Evolutionary conservation across 306 rosid genomes (phyloP).

Genomic region (Glycine tomentella): DNA sequence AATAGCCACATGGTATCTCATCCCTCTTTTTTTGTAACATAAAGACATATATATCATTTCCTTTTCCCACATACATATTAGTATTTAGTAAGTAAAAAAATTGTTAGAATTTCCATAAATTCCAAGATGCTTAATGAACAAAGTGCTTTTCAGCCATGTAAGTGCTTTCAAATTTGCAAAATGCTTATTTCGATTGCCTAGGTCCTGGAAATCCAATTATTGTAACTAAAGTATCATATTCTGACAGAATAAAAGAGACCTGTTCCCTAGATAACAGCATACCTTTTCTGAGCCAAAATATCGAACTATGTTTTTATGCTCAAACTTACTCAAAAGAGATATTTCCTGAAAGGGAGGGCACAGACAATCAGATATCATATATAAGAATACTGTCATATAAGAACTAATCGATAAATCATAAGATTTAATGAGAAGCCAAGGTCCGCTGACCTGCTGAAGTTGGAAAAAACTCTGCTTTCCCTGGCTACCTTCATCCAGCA

Average conservation of each 20-base stretch:
- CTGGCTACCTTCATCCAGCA: slow-evolving; percentile 69
- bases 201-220: neutral
- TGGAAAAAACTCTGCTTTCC: slow-evolving; percentile 67
- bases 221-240: slow-evolving; percentile 26
- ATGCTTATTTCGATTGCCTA: neutral
- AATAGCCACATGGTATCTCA: neutral
- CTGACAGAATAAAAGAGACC: slow-evolving; percentile 16
- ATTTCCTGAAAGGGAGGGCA: slow-evolving; percentile 61
- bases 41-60: neutral
- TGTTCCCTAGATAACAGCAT: slow-evolving; percentile 36
- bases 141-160: slow-evolving; percentile 17
- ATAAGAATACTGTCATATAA: slow-evolving; percentile 6
- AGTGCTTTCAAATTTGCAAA: slow-evolving; percentile 31
- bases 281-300: slow-evolving; percentile 77
- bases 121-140: slow-evolving; percentile 15
- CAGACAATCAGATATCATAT: slow-evolving; percentile 7
- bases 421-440: slow-evolving; percentile 10
- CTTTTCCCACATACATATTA: neutral
- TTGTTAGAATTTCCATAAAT: neutral
- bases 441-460: slow-evolving; percentile 67
- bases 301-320: slow-evolving; percentile 71
- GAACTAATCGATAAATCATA: slow-evolving; percentile 28
- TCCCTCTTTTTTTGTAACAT: slow-evolving; percentile 10
- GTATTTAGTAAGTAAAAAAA: neutral
- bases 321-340: slow-evolving; percentile 62